Evolutionary conservation across 257 asterid genomes (phyloP).

Genomic region (Jaltomata sinuosa): DNA sequence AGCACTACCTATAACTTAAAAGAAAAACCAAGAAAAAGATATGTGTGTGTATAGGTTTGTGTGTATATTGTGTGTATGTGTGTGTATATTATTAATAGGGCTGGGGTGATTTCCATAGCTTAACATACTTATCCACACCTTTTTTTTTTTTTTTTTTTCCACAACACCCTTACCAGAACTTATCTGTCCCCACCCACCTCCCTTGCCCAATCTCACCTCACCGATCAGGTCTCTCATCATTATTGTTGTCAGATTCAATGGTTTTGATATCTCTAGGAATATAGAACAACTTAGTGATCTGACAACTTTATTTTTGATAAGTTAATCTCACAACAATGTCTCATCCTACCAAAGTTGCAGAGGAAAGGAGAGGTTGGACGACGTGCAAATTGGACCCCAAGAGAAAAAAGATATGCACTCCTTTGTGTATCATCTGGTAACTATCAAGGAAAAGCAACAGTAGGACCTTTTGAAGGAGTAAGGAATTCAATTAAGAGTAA

Average conservation of each 20-base stretch:
- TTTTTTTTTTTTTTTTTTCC: background rate
- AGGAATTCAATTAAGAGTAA: background rate
- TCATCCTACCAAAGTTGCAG: background rate
- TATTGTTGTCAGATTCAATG: background rate
- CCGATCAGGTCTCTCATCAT: background rate
- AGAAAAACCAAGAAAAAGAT: background rate
- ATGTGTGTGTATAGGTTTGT: too few species aligned
- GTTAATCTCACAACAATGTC: background rate
- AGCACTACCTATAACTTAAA: background rate
- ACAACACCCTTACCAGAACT: background rate
- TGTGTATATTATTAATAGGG: background rate
- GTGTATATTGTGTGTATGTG: background rate
- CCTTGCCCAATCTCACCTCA: background rate
- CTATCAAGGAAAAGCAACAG: background rate
- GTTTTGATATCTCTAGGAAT: background rate
- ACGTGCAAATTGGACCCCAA: background rate
- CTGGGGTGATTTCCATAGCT: background rate
- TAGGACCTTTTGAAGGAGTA: background rate
- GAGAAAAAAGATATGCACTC: background rate
- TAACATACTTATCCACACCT: background rate
- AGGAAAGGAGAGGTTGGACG: background rate
- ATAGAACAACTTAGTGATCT: background rate
- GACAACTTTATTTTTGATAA: background rate
- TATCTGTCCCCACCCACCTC: background rate
- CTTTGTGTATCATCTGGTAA: background rate